Percentiles rank a stretch among this genome's conserved stretches.
phyloP scores from a whole-genome alignment of 371 early-diverging fungal genomes.

The Lichtheimia hyalospora region DNA sequence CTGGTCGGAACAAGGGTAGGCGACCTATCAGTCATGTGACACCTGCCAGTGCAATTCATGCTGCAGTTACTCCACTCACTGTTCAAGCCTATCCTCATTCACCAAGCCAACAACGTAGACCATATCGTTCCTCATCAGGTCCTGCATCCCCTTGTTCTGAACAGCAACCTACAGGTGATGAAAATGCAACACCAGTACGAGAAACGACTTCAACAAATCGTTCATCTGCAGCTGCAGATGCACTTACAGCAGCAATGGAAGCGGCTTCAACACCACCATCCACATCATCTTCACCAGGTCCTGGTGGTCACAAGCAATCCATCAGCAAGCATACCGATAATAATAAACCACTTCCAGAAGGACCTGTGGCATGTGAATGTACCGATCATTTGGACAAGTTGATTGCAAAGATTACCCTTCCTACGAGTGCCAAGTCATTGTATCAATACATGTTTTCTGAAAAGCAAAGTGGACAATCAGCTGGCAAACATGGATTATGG shows the following conservation, averaged over 20 bases:
- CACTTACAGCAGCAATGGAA: slow-evolving; percentile 35
- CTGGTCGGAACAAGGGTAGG: slow-evolving; percentile 9
- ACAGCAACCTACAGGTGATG: not conserved
- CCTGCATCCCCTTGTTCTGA: not conserved
- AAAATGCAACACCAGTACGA: not conserved
- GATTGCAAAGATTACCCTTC: slow-evolving; percentile 48
- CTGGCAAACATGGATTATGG: slow-evolving; percentile 35
- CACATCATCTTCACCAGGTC: not conserved
- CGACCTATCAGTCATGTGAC: slow-evolving; percentile 35
- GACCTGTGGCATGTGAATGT: slow-evolving; percentile 61
- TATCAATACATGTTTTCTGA: slow-evolving; percentile 57
- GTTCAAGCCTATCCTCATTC: slow-evolving; percentile 33
- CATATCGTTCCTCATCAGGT: slow-evolving; percentile 1
- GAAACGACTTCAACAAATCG: slow-evolving; percentile 1
- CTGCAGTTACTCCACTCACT: slow-evolving; percentile 36
- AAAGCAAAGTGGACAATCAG: slow-evolving; percentile 21
- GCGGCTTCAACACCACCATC: slow-evolving; percentile 5
- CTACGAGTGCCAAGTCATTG: slow-evolving; percentile 53
- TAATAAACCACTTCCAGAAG: slow-evolving; percentile 28
- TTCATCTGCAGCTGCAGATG: slow-evolving; percentile 33
- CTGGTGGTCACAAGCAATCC: not conserved
- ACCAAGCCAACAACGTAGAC: not conserved
- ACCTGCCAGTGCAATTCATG: slow-evolving; percentile 22
- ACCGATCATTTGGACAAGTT: slow-evolving; percentile 65
- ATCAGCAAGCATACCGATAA: not conserved